phyloP scores from a whole-genome alignment of 1,139 yeast species.

The Debaryomyces fabryi region DNA sequence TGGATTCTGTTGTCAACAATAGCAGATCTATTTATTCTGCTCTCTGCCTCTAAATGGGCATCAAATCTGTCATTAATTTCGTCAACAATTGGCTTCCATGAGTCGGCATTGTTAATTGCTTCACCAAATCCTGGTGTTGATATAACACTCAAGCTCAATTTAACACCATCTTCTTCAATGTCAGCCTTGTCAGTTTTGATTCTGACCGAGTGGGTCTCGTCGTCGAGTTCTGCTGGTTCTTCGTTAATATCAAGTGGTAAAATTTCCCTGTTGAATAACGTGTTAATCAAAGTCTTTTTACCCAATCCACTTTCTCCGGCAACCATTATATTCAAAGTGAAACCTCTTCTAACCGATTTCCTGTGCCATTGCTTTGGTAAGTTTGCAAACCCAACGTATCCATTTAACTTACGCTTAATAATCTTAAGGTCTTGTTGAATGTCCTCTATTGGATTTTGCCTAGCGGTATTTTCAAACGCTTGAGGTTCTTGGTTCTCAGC shows the following conservation, averaged over 20 bases:
- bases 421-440: constrained; percentile 51
- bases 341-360: constrained; percentile 92
- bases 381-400: constrained; percentile 97
- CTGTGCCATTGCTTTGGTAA: constrained; percentile 99
- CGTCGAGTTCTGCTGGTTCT: constrained; percentile 21
- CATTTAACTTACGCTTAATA: constrained; percentile 80
- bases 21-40: constrained; percentile 76
- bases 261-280: constrained; percentile 81
- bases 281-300: constrained; percentile 87
- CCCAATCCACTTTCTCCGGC: constrained; percentile 95
- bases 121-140: constrained; percentile 97
- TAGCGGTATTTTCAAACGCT: constrained; percentile 6
- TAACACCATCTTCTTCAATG: constrained; percentile 93
- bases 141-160: constrained; percentile 79
- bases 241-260: constrained; percentile 30
- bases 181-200: constrained; percentile 71
- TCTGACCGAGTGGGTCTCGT: constrained; percentile 38
- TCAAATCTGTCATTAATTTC: constrained; percentile 89
- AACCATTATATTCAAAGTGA: constrained; percentile 82
- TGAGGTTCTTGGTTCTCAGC: constrained; percentile 10
- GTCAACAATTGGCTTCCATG: constrained; percentile 93
- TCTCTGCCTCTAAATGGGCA: constrained; percentile 86
- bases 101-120: constrained; percentile 79
- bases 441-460: constrained; percentile 5
- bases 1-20: constrained; percentile 80